Base-by-base conservation (phyloP, 2,329 filamentous ascomycete genomes). In the Cladophialophora immunda region DNA sequence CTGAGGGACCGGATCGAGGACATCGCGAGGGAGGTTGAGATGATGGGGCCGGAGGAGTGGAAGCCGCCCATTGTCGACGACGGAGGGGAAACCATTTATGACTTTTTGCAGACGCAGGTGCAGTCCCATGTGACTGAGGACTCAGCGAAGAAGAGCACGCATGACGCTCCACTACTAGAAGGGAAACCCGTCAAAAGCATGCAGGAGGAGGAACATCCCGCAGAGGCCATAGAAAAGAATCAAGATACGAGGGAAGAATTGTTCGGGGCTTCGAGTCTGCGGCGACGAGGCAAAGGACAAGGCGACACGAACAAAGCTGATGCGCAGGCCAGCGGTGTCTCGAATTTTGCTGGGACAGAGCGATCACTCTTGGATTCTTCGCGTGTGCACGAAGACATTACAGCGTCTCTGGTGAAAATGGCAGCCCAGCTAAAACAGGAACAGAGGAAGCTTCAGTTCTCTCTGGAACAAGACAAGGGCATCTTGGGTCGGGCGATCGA, bases 331-430 rank as follows among this genome's bases (percentile, higher is more conserved):
- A 69, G 64, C 11, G 68, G 67, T n/a, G 70, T 67, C 41, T 72
- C 86, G 9, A 67, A 71, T 34, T 56, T 71, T 17, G 67, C 73
- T 53, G 85, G 86, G 17, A 84, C 87, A 0, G 93, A 97, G 80
- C 85, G 89, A 0, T 85, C 93, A 34, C 86, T 97, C 52, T 88
- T 92, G 73, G 86, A 91, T 74, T 88, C 97, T 75, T 90, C 92
- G 61, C 83, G 83, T 62, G 93, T 97, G 80, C 94, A 97, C 78
- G 93, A 97, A 77, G 83, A 86, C 36, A 85, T 98, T 2, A 94
- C 94, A 0, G 85, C 87, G 41, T 94, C 92, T 7, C 89, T 98
- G n/a, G 84, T 97, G 25, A 82, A 86, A 53, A 91, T 97, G 81
- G 94, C 94, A 0, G 82, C 86, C 25, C 87, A 72, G 41, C 61